A percentile compares a stretch with the other conserved stretches of the same genome.
These are phyloP conservation scores for Venturiaceae sp. DNA, from an alignment of 2,329 filamentous ascomycete genomes.

Conservation along the genomic window DNA sequence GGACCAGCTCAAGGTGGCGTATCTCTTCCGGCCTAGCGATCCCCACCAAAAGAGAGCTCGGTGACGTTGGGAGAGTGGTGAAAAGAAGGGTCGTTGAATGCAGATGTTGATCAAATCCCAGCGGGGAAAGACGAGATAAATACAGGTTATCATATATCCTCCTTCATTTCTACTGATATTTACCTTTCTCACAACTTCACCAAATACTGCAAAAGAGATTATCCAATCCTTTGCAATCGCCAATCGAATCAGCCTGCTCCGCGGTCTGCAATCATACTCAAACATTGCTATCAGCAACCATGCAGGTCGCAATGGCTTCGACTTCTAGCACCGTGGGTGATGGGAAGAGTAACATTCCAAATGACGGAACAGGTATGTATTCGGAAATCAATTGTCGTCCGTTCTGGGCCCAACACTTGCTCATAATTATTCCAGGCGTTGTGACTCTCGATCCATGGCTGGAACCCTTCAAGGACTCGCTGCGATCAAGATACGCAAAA, in stretches of 20 bases:
- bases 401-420: neutral
- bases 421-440: conserved; percentile 51
- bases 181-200: no score
- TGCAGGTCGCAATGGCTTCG: neutral
- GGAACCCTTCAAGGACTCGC: conserved; percentile 67
- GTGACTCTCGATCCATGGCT: conserved; percentile 84
- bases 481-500: conserved; percentile 68
- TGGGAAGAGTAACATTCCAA: conserved; percentile 40
- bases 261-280: neutral
- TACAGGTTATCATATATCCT: no score
- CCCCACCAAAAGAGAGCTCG: no score
- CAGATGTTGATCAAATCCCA: no score
- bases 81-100: no score
- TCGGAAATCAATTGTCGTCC: conserved; percentile 10
- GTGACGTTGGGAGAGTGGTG: no score
- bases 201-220: no score
- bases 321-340: neutral
- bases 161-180: neutral
- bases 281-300: neutral
- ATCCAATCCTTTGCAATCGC: no score
- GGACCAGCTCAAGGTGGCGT: neutral
- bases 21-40: neutral
- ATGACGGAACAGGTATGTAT: conserved; percentile 61
- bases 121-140: no score
- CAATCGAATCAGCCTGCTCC: neutral